phyloP scores from a whole-genome alignment of 2,329 filamentous ascomycete species.

The Neurospora sp. region DNA sequence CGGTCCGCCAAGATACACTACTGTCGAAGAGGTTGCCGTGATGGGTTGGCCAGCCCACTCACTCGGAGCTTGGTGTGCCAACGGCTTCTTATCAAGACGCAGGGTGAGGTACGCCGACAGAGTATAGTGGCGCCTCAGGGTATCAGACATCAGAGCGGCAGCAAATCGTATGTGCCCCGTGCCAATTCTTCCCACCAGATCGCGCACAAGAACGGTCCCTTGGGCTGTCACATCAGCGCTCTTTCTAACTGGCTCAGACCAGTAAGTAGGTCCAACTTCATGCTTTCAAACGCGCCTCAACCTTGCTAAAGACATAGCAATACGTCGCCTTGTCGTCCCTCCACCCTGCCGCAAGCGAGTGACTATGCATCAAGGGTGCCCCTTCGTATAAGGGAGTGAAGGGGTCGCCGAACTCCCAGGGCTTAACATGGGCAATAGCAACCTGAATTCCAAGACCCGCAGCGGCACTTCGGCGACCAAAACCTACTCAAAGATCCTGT shows the following conservation, averaged over 20 bases:
- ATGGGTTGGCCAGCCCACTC: not conserved
- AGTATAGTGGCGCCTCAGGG: not conserved
- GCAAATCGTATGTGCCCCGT: not conserved
- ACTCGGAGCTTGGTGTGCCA: not conserved
- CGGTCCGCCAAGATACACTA: not conserved
- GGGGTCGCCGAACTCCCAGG: slow-evolving; percentile 4
- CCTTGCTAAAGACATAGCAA: not conserved
- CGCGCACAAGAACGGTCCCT: not conserved
- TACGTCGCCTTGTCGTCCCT: not conserved
- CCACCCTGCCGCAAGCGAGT: not conserved
- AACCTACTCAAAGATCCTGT: not conserved
- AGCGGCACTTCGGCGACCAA: not conserved
- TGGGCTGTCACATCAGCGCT: not conserved
- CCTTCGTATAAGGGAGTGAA: not conserved
- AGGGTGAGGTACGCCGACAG: not conserved
- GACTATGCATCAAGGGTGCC: not conserved
- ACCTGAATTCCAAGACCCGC: not conserved
- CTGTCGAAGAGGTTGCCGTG: not conserved
- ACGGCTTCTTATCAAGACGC: not conserved
- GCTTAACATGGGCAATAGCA: not conserved
- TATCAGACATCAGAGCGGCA: not conserved
- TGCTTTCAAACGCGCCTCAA: not conserved
- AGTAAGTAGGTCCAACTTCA: not conserved
- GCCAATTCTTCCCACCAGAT: not conserved
- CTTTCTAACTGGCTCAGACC: not conserved